phyloP scores from a whole-genome alignment of 208 protist genomes.

The Crithidia sp. region DNA sequence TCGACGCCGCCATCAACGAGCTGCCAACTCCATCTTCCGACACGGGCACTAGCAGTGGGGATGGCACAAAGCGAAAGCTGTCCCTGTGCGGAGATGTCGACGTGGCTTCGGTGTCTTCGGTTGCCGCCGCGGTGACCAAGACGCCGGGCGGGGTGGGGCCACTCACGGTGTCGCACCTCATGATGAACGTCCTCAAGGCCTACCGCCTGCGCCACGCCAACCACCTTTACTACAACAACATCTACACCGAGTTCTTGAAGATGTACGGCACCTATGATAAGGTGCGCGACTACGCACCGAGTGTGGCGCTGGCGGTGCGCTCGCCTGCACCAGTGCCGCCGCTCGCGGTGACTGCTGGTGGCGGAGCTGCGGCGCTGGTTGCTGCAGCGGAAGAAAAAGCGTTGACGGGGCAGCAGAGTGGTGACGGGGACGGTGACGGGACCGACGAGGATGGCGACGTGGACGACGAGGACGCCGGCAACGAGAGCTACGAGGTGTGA shows the following conservation, averaged over 20 bases:
- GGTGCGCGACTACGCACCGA: constrained; percentile 17
- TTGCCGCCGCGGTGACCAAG: constrained; percentile 90
- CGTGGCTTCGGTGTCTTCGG: constrained; percentile 59
- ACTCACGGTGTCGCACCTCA: constrained; percentile 94
- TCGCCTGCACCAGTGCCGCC: constrained; percentile 6
- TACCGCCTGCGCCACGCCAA: constrained; percentile 45
- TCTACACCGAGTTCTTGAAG: constrained; percentile 53
- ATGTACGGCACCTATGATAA: constrained; percentile 45
- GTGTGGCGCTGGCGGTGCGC: constrained; percentile 8
- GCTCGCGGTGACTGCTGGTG: neutral
- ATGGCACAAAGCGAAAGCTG: neutral
- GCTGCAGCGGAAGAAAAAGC: neutral
- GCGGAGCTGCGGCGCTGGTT: neutral
- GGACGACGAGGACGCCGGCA: constrained; percentile 46
- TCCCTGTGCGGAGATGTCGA: constrained; percentile 85
- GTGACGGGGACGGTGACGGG: neutral
- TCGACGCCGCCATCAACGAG: constrained; percentile 97
- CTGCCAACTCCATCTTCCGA: neutral
- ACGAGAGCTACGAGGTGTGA: constrained; percentile 48
- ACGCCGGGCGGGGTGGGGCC: constrained; percentile 97
- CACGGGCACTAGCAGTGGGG: neutral
- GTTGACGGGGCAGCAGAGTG: neutral
- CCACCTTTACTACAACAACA: constrained; percentile 44
- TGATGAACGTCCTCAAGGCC: constrained; percentile 90
- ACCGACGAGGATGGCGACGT: neutral